Evolutionary conservation across 2,329 filamentous ascomycete species (phyloP), one percentile per base, ranked within the genome.

Genomic region (Fusarium sp.): DNA sequence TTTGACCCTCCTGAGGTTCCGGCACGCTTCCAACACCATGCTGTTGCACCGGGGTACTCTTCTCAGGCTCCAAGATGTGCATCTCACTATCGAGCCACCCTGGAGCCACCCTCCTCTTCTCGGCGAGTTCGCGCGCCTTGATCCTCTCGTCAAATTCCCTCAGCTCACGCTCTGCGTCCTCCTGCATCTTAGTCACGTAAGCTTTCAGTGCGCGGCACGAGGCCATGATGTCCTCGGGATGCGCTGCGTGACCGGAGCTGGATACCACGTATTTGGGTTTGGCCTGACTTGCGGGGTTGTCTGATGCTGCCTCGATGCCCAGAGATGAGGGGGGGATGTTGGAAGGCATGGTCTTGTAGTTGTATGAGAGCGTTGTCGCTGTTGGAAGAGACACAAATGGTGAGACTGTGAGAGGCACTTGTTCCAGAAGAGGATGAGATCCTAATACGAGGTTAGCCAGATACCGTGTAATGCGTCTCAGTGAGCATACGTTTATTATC

Each of bases 361-460:
- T 97, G 83, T 98, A 98, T 24, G 96, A 95, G 9, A 99, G 88
- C 1, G 94, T 97, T 20, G 94, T 92, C 26, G 95, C 91, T 30
- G 92, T 91, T 13, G 96, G 96, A 32, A 99, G 90, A 62, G 91
- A 92, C 74, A 98, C 89, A 82, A 97, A 97, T 26, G 96, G 96
- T 5, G 95, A 97, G 44, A 98, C 94, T 49, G 94, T 96, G 56
- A 99, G 83, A 30, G 96, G 94, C 40, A 98, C 89, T 81, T 99
- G 96, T 70, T 94, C 92, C 46, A 99, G 89, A 68, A 97, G 88
- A 17, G 91, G 92, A 81, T 97, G 94, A 17, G 93, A 89, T 70
- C 87, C 91, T 93, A n/a, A 37, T 10, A 53, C 39, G 28, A 41
- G 47, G 67, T 75, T 59, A 74, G 60, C 47, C 13, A 28, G n/a